Base-by-base conservation (phyloP, 208 protist species). In the Acanthamoeba royreba region DNA sequence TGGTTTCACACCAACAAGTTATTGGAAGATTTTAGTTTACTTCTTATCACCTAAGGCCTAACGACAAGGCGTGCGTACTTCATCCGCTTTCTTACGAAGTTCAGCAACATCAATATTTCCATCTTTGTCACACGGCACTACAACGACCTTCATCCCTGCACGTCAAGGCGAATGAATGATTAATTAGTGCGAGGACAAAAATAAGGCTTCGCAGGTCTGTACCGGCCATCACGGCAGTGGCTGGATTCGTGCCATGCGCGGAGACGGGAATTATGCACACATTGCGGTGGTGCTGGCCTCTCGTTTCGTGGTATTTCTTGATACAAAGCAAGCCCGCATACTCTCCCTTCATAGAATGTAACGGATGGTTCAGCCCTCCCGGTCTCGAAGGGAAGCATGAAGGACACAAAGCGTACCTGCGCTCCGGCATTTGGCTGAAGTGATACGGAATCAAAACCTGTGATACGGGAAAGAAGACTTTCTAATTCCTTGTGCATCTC, bases 231-330 rank as follows among this genome's bases (percentile, higher is more conserved):
- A 97, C 97, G 40, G 99, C 99, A 4, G 98, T 99, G 4, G 99
- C 99, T 7, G 99, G 99, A 95, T 99, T 99, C n/a, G 99, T 99
- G 86, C 99, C 99, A 96, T 99, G 99, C 0, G 99, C 99, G 83
- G 97, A 98, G 4, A 95, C 95, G 38, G 99, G 99, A 93, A 99
- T 99, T 13, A 99, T 94, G 96, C 99, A 99, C 47, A 99, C 96
- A 61, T 99, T 96, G 87, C 99, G 97, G 85, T 99, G 95, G 38
- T 42, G 4, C 86, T 92, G 92, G 98, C 98, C 19, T 96, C 94
- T 25, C 98, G 97, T 33, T 33, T 87, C 45, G 47, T 87, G 79
- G 92, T 97, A 98, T 2, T 88, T 93, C 43, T 93, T 61, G 89
- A 98, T 98, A 35, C 94, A 89, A 35, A 96, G 69, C 72, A 99